These are phyloP conservation scores for Ustilago esculenta DNA, from an alignment of 1,284 basidiomycete species.

Conservation along the genomic window DNA sequence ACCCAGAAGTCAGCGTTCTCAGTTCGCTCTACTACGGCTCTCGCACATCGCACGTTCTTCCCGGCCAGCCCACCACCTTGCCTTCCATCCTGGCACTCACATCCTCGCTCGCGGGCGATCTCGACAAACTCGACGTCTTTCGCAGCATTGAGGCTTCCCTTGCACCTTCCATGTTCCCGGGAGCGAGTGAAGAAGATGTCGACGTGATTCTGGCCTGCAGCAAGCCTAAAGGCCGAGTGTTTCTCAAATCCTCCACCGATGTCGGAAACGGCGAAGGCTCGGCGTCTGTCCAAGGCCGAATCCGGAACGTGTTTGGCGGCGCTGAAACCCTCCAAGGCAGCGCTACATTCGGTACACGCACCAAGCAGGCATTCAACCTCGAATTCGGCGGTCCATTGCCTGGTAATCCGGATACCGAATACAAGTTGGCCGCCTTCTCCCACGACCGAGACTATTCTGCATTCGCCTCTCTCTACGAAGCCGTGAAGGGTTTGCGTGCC, in stretches of 20 bases:
- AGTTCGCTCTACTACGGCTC: slow-evolving; percentile 64
- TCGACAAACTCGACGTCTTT: slow-evolving; percentile 81
- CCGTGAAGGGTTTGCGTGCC: slow-evolving; percentile 75
- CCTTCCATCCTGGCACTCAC: slow-evolving; percentile 72
- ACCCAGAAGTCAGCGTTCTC: slow-evolving; percentile 30
- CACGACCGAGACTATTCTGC: slow-evolving; percentile 76
- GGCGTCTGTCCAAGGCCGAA: slow-evolving; percentile 58
- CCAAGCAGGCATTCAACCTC: slow-evolving; percentile 77
- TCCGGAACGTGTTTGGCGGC: slow-evolving; percentile 84
- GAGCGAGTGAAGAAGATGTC: slow-evolving; percentile 77
- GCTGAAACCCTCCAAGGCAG: slow-evolving; percentile 88
- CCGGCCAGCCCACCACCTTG: slow-evolving; percentile 52
- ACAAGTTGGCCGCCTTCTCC: slow-evolving; percentile 74
- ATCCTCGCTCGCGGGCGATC: slow-evolving; percentile 77
- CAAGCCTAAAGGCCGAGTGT: slow-evolving; percentile 80
- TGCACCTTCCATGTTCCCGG: slow-evolving; percentile 73
- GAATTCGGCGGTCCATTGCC: slow-evolving; percentile 60
- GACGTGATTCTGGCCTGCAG: slow-evolving; percentile 80
- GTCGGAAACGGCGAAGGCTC: slow-evolving; percentile 92
- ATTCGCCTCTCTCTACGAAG: slow-evolving; percentile 78
- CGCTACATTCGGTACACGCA: slow-evolving; percentile 86
- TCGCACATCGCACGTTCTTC: slow-evolving; percentile 55
- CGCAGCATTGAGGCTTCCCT: slow-evolving; percentile 77
- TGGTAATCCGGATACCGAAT: slow-evolving; percentile 73
- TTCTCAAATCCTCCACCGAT: slow-evolving; percentile 87